Percentiles rank a stretch among this genome's conserved stretches.
These are phyloP conservation scores for Syzygium grande DNA, from an alignment of 345 rosid species.

Conservation along the genomic window DNA sequence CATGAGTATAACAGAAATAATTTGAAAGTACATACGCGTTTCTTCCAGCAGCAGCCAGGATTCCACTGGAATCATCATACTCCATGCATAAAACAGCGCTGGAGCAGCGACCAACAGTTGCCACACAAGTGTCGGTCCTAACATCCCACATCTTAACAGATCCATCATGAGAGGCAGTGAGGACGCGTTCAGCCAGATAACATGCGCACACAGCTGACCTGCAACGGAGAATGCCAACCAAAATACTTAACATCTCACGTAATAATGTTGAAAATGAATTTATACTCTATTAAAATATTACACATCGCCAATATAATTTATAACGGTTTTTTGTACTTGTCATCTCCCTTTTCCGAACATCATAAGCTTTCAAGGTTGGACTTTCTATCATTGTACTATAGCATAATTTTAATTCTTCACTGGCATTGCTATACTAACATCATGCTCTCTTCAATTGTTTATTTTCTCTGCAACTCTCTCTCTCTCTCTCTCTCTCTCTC, in stretches of 20 bases:
- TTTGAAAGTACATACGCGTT: constrained; percentile 62
- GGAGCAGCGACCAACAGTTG: constrained; percentile 96
- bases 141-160: constrained; percentile 99
- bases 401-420: neutral
- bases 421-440: neutral
- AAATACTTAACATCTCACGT: neutral
- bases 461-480: no score
- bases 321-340: neutral
- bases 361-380: neutral
- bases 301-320: neutral
- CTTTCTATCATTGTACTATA: neutral
- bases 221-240: constrained; percentile 9
- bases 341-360: neutral
- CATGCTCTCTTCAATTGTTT: neutral
- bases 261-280: neutral
- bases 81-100: constrained; percentile 92
- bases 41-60: constrained; percentile 96
- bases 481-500: neutral
- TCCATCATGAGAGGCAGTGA: constrained; percentile 87
- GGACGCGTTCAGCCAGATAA: constrained; percentile 94
- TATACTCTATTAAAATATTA: neutral
- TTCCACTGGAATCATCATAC: constrained; percentile 95
- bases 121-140: constrained; percentile 92
- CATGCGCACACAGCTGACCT: constrained; percentile 93
- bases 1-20: neutral